Conservation (phyloP, 306 rosid species). For the Clitoria ternatea region DNA sequence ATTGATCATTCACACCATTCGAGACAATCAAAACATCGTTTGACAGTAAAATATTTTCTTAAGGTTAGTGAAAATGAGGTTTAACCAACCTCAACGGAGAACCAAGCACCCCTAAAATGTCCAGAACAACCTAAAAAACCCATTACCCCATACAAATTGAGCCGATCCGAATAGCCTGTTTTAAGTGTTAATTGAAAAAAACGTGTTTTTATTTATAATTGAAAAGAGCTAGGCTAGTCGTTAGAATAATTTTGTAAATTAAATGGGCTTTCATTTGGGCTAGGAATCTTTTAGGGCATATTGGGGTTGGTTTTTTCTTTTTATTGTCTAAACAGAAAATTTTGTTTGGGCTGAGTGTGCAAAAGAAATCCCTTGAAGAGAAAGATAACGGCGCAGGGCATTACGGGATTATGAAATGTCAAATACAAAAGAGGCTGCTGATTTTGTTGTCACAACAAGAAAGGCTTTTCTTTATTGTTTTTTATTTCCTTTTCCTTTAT, state of each 20-base stretch:
- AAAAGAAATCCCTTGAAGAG: not conserved
- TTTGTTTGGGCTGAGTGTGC: not conserved
- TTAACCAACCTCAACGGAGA: too few relatives aligned
- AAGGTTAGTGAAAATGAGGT: too few relatives aligned
- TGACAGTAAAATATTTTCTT: too few relatives aligned
- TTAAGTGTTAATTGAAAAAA: too few relatives aligned
- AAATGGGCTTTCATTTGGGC: not conserved
- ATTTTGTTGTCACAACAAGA: slow-evolving; percentile 14
- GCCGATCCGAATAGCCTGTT: too few relatives aligned
- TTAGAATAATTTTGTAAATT: not conserved
- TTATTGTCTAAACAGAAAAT: not conserved
- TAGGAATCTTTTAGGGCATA: not conserved
- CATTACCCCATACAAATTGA: too few relatives aligned
- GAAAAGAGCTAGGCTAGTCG: too few relatives aligned
- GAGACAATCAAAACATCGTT: too few relatives aligned
- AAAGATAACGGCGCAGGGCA: slow-evolving; percentile 4
- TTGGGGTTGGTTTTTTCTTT: not conserved
- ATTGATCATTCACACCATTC: too few relatives aligned
- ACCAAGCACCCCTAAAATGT: too few relatives aligned
- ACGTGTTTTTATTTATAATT: too few relatives aligned
- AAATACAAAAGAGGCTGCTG: slow-evolving; percentile 27
- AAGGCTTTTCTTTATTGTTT: not conserved
- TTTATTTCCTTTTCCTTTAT: not conserved
- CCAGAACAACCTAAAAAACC: too few relatives aligned
- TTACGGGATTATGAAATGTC: slow-evolving; percentile 19